Evolutionary conservation across 371 early-diverging fungal species (phyloP).

Genomic region (Rhizoclosmatium hyalinum): DNA sequence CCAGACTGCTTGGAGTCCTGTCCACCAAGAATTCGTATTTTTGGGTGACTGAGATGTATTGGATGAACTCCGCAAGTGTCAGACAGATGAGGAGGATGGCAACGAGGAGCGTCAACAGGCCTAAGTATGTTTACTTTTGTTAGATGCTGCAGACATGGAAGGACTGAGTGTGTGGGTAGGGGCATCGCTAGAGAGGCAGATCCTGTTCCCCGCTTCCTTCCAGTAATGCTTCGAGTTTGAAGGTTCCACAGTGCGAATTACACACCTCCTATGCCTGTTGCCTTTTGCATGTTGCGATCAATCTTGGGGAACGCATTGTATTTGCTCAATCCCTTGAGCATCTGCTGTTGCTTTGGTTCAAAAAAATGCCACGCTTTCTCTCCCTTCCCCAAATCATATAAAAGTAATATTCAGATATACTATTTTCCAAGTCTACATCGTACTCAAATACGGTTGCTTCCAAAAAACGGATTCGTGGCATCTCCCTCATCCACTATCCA

Average conservation of each 20-base stretch:
- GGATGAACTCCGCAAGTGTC: constrained; percentile 70
- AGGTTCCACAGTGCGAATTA: neutral
- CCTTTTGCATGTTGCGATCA: constrained; percentile 76
- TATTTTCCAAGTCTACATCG: no score
- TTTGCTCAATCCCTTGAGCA: constrained; percentile 27
- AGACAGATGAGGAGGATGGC: constrained; percentile 68
- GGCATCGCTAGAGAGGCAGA: no score
- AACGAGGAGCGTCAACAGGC: constrained; percentile 77
- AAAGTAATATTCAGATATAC: no score
- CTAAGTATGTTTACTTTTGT: neutral
- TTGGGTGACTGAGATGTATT: constrained; percentile 68
- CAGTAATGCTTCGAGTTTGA: neutral
- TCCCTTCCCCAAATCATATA: neutral
- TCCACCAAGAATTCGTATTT: constrained; percentile 83
- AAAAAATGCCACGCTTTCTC: neutral
- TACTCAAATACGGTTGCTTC: neutral
- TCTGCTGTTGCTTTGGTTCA: neutral
- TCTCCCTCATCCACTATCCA: constrained; percentile 38
- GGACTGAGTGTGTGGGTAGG: no score
- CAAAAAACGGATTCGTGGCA: constrained; percentile 32
- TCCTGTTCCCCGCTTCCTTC: no score
- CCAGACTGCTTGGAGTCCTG: constrained; percentile 38
- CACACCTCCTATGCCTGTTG: constrained; percentile 71
- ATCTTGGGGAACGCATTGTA: constrained; percentile 90
- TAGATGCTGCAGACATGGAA: no score